Base-by-base conservation (phyloP, 345 rosid genomes). In the Aegle marmelos region DNA sequence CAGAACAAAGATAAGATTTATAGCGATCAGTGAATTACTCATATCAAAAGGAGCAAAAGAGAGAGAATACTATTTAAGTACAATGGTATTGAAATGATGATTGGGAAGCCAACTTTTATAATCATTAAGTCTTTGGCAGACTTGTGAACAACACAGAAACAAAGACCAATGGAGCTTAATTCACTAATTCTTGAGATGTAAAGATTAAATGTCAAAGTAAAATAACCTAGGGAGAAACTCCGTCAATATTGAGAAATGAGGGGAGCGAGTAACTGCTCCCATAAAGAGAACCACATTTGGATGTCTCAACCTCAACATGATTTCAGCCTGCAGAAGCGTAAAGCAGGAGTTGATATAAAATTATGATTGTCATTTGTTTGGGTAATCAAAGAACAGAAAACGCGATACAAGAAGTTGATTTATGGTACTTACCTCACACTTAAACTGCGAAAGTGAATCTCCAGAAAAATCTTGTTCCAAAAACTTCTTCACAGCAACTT, bases 261-360 rank as follows among this genome's bases (percentile, higher is more conserved):
- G 99, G 7, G 92, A 81, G 48, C 91, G 92, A 68, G 97, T 91
- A 80, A 96, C 98, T 34, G 99, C 98, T 84, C 98, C 99, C 99
- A 96, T 94, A 89, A 96, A 96, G 77, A 94, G 98, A 80, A 96
- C 99, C 77, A 96, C 97, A 63, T 96, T 96, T 34, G 99, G 99
- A 83, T 96, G 99, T 79, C 99, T 90, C 86, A 96, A 82, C 79
- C 97, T 85, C 83, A 91, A 84, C 99, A 96, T 96, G 83, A 96
- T 91, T 85, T 92, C 98, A 88, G 88, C 91, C 98, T 94, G 88
- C 79, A 68, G 17, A 76, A 73, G 76, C 27, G 72, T 50, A 70
- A 16, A 28, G 63, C 66, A 78, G 45, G 72, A 59, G 69, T 30
- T 75, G 5, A 83, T 34, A 27, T n/a, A 13, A 74, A 10, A 68